Conservation (phyloP, 192 early-diverging fungal genomes). For the Gryganskiella cystojenkinii region DNA sequence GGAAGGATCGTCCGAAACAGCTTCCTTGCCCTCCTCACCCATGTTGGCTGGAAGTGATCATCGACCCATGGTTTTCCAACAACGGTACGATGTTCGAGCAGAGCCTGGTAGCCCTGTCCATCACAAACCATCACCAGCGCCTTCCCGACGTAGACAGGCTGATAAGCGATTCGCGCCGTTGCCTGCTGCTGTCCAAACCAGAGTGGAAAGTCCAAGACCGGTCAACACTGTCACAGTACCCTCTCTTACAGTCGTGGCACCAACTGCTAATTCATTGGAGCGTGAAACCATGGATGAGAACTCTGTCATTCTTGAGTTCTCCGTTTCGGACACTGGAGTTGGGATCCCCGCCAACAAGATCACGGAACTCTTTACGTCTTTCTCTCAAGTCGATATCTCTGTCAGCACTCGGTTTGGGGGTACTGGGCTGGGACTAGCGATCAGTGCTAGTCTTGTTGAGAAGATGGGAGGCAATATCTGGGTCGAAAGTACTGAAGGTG, state of each 20-base stretch:
- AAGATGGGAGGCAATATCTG: slow-evolving; percentile 74
- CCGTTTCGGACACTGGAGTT: slow-evolving; percentile 47
- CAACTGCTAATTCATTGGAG: slow-evolving; percentile 40
- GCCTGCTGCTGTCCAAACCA: not conserved
- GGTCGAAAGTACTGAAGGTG: slow-evolving; percentile 68
- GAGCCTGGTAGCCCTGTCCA: not conserved
- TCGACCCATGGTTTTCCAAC: slow-evolving; percentile 43
- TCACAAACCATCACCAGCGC: slow-evolving; percentile 19
- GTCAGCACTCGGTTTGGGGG: slow-evolving; percentile 65
- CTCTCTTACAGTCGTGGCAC: slow-evolving; percentile 41
- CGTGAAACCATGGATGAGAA: slow-evolving; percentile 36
- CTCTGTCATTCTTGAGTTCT: slow-evolving; percentile 47
- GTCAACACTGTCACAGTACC: slow-evolving; percentile 5
- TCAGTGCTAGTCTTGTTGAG: slow-evolving; percentile 68
- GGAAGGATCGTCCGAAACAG: not conserved
- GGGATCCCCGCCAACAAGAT: slow-evolving; percentile 52
- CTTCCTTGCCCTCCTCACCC: slow-evolving; percentile 32
- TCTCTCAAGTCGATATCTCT: slow-evolving; percentile 74
- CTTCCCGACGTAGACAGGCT: slow-evolving; percentile 29
- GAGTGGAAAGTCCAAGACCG: not conserved
- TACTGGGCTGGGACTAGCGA: slow-evolving; percentile 75
- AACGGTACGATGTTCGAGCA: slow-evolving; percentile 43
- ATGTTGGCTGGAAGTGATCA: slow-evolving; percentile 35
- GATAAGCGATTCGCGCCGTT: slow-evolving; percentile 15
- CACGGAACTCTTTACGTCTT: slow-evolving; percentile 67